A percentile compares a stretch with the other conserved stretches of the same genome.
Evolutionary conservation across 306 rosid species (phyloP).

Genomic region (Vachellia collinsii): DNA sequence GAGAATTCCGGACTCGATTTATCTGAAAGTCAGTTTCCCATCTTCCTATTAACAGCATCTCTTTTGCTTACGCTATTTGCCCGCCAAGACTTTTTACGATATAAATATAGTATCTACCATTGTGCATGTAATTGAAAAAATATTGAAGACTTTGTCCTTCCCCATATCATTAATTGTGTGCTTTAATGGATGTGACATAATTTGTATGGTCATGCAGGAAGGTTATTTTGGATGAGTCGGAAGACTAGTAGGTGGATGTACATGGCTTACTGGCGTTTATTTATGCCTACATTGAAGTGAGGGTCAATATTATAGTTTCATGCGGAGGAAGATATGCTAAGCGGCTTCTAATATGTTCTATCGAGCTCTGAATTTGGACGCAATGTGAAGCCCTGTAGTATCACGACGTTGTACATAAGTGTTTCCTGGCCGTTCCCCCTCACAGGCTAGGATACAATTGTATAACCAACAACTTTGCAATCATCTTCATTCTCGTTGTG

Average conservation of each 20-base stretch:
- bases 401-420: background rate
- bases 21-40: background rate
- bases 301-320: background rate
- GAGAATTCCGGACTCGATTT: background rate
- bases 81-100: background rate
- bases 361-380: background rate
- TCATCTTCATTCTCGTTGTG: background rate
- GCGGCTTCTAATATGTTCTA: background rate
- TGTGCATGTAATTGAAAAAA: background rate
- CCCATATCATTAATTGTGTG: background rate
- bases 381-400: background rate
- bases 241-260: background rate
- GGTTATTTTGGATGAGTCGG: conserved; percentile 23
- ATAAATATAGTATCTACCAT: background rate
- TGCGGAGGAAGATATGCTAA: background rate
- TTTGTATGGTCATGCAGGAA: conserved; percentile 37
- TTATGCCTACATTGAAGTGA: background rate
- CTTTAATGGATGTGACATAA: background rate
- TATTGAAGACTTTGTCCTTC: background rate
- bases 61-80: background rate
- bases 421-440: background rate
- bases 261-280: background rate
- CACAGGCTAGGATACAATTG: background rate
- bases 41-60: background rate
- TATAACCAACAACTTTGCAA: background rate